These are phyloP conservation scores for Erodium trifolium DNA, from an alignment of 441 rosid genomes.

Conservation along the genomic window DNA sequence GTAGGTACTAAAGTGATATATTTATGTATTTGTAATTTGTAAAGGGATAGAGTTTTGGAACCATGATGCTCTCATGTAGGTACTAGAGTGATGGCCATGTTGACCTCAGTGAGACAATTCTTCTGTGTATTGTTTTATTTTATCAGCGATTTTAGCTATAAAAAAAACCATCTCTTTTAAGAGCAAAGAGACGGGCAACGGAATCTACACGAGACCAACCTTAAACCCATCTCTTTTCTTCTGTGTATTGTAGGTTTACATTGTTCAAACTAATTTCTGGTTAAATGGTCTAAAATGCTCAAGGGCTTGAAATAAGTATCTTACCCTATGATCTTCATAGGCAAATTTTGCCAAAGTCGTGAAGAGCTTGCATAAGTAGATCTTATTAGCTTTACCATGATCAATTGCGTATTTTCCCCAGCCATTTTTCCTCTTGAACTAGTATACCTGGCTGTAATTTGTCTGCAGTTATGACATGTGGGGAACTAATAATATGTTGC, in stretches of 20 bases:
- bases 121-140: not conserved
- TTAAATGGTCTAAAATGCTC: not conserved
- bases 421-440: not conserved
- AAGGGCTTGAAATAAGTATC: not conserved
- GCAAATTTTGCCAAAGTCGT: not conserved
- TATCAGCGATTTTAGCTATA: too few species aligned
- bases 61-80: constrained; percentile 2
- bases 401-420: not conserved
- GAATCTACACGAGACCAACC: too few species aligned
- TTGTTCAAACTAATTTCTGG: not conserved
- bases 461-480: not conserved
- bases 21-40: too few species aligned
- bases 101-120: not conserved
- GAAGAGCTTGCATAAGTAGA: not conserved
- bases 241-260: not conserved
- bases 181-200: too few species aligned
- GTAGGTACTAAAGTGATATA: too few species aligned
- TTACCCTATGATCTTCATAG: not conserved
- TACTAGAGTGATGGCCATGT: constrained; percentile 3
- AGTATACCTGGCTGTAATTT: not conserved
- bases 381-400: not conserved
- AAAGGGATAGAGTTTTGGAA: too few species aligned
- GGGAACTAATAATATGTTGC: not conserved
- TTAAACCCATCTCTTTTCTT: too few species aligned
- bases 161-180: too few species aligned